A percentile compares a stretch with the other conserved stretches of the same genome.
These are phyloP conservation scores for Conoideocrella luteorostrata DNA, from an alignment of 2,329 filamentous ascomycete genomes.

Conservation along the genomic window DNA sequence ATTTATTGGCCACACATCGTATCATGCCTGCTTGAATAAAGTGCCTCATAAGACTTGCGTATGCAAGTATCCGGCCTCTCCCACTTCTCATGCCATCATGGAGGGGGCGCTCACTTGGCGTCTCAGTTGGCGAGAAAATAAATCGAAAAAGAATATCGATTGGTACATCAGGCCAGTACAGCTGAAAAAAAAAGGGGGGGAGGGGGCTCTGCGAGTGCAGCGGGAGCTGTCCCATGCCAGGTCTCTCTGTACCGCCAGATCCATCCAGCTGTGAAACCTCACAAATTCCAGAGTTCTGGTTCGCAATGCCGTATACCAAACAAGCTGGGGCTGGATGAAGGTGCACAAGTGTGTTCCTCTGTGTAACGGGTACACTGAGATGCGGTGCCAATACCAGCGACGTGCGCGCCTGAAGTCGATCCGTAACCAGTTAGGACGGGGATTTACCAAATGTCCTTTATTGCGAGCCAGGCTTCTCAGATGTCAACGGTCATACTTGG, in stretches of 20 bases:
- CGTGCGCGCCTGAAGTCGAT: constrained; percentile 7
- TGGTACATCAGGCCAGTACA: not conserved
- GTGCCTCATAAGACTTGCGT: constrained; percentile 1
- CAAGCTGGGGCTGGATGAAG: not conserved
- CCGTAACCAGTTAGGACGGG: no score
- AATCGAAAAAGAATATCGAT: constrained; percentile 1
- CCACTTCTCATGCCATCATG: not conserved
- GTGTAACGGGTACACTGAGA: constrained; percentile 10
- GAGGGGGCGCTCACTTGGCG: constrained; percentile 5
- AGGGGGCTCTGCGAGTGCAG: no score
- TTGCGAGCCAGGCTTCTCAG: not conserved
- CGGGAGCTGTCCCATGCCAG: not conserved
- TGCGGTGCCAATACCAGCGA: constrained; percentile 5
- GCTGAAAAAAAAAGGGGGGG: not conserved
- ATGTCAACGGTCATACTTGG: no score
- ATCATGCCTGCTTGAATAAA: constrained; percentile 1
- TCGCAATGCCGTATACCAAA: constrained; percentile 6
- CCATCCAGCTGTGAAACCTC: constrained; percentile 5
- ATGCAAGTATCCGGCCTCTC: constrained; percentile 10
- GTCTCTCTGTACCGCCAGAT: not conserved
- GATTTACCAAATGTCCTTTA: no score
- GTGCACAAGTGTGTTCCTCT: not conserved
- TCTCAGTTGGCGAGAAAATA: constrained; percentile 11
- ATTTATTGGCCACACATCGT: not conserved
- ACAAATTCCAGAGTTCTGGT: constrained; percentile 5